Percentiles rank a stretch among this genome's conserved stretches.
These are phyloP conservation scores for Cladosporium sp. DNA, from an alignment of 2,329 filamentous ascomycete species.

Conservation along the genomic window DNA sequence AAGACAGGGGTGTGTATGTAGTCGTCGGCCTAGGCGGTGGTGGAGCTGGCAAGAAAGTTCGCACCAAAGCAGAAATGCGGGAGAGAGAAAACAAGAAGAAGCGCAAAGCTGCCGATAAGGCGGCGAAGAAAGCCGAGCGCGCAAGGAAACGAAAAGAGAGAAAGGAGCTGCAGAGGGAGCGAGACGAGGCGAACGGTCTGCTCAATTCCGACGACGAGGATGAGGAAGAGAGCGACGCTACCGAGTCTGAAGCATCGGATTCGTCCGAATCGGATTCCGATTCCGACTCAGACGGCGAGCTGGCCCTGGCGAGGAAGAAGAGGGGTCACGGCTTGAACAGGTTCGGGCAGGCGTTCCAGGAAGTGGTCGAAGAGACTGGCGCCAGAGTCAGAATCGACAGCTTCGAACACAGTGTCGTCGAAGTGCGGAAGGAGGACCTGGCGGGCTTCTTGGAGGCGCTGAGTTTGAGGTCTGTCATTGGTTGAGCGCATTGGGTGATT, in stretches of 20 bases:
- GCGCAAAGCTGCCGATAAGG: slow-evolving; percentile 49
- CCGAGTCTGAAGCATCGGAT: slow-evolving; percentile 48
- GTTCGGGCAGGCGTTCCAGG: slow-evolving; percentile 93
- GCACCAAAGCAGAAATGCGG: slow-evolving; percentile 30
- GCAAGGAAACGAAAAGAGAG: slow-evolving; percentile 55
- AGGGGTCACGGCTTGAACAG: slow-evolving; percentile 76
- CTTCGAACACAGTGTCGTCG: slow-evolving; percentile 95
- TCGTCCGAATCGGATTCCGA: slow-evolving; percentile 31
- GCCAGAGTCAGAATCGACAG: slow-evolving; percentile 88
- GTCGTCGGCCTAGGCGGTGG: slow-evolving; percentile 83
- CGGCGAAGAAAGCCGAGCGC: slow-evolving; percentile 48
- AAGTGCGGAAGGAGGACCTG: slow-evolving; percentile 95
- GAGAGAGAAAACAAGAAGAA: slow-evolving; percentile 64
- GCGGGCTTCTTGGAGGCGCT: slow-evolving; percentile 85
- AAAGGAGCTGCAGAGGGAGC: slow-evolving; percentile 56
- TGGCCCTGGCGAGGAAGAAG: slow-evolving; percentile 52
- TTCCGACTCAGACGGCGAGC: slow-evolving; percentile 40
- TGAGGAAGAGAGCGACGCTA: slow-evolving; percentile 47
- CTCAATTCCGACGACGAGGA: slow-evolving; percentile 43
- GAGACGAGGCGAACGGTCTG: slow-evolving; percentile 52
- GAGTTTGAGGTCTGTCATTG: slow-evolving; percentile 83
- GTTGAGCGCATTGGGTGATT: slow-evolving; percentile 31
- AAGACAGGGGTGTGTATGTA: slow-evolving; percentile 80
- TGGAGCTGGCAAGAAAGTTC: slow-evolving; percentile 62
- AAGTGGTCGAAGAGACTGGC: slow-evolving; percentile 87